Evolutionary conservation across 2,329 filamentous ascomycete species (phyloP).

Genomic region (Stagonosporopsis chrysanthemi): DNA sequence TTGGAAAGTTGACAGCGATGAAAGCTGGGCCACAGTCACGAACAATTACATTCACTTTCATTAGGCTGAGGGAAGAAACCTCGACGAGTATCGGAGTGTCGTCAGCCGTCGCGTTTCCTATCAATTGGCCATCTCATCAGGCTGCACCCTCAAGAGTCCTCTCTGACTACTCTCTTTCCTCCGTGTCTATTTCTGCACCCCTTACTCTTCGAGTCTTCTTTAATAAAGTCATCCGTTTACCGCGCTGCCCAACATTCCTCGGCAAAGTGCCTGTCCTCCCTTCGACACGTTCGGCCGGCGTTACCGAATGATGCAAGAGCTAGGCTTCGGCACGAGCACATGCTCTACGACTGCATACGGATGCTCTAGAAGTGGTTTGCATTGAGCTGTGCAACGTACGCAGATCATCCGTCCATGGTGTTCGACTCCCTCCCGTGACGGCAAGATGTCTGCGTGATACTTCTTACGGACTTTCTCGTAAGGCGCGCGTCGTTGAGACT

Average conservation of each 20-base stretch:
- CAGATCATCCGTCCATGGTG: neutral
- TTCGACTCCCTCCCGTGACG: too few relatives aligned
- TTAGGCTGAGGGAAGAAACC: too few relatives aligned
- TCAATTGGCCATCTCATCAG: too few relatives aligned
- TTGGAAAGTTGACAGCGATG: too few relatives aligned
- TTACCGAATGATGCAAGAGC: conserved; percentile 1
- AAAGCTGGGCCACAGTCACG: too few relatives aligned
- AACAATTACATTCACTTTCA: too few relatives aligned
- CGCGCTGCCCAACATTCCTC: conserved; percentile 1
- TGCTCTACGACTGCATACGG: neutral
- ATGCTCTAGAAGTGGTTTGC: neutral
- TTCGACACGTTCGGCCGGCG: conserved; percentile 5
- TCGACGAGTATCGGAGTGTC: too few relatives aligned
- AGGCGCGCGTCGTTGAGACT: neutral
- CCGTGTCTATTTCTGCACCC: neutral
- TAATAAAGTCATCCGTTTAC: neutral
- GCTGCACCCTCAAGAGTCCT: too few relatives aligned
- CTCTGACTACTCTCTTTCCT: too few relatives aligned
- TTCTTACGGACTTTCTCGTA: neutral
- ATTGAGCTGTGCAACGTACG: conserved; percentile 3
- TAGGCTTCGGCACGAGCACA: conserved; percentile 3
- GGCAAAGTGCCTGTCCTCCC: neutral
- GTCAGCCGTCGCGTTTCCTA: too few relatives aligned
- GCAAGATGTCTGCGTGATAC: neutral
- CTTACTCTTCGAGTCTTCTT: neutral